Evolutionary conservation across 257 asterid species (phyloP), one percentile per base, ranked within the genome.

Genomic region (Petrea volubilis): DNA sequence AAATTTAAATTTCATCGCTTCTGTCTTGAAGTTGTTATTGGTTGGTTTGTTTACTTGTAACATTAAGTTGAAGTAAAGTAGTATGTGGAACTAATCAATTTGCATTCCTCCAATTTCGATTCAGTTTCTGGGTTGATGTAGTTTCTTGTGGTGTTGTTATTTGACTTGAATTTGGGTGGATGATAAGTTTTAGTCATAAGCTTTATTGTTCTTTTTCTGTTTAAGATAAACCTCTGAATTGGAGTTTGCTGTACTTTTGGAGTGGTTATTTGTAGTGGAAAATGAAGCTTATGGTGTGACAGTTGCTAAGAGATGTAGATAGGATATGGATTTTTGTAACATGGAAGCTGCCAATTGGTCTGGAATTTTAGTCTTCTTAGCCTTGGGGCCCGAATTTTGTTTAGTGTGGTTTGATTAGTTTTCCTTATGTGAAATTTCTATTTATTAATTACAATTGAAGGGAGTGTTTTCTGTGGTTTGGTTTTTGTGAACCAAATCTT

Each of bases 91-190:
- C 41, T 28, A n/a, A 60, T 31, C 17, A 7, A 17, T 69, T 59
- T 70, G 52, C 57, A 25, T 62, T 29, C 36, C 4, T 2, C 44
- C 41, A 43, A 49, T 38, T 67, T 67, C 47, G 33, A 58, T 41
- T 38, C 13, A 56, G 36, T 36, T 33, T 50, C 33, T 29, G 64
- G 70, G 44, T 52, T 47, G 15, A 25, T 61, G 67, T 21, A n/a
- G 25, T 73, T 53, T 68, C 33, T 14, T 55, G 49, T 33, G 50
- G 17, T 20, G 5, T 27, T 25, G 18, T 21, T 31, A 36, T 7
- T 38, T 18, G 7, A 31, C 64, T 70, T 28, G 72, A 52, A 40
- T 60, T 73, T 59, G 53, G 34, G 11, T 65, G 21, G 51, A 34
- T 10, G 43, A 33, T 43, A 4, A 38, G 74, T 18, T 58, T 1